A percentile compares a stretch with the other conserved stretches of the same genome.
Conservation (phyloP, 495 filamentous ascomycete species). For the Hyaloscypha hepaticicola region DNA sequence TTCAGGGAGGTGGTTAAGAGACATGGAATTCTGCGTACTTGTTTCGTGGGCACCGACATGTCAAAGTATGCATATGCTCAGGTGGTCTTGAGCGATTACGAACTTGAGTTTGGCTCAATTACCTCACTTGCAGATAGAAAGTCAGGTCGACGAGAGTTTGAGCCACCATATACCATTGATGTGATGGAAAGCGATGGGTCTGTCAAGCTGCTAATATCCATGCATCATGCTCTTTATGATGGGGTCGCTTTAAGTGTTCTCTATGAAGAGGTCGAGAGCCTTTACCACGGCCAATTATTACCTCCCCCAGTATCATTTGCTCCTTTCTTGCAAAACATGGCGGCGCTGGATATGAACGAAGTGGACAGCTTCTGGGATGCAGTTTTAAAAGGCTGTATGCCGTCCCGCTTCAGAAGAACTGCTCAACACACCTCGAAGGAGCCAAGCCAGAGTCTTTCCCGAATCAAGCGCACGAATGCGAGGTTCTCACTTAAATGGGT, state of each 20-base stretch:
- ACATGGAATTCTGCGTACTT: slow-evolving; percentile 61
- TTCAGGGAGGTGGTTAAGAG: slow-evolving; percentile 51
- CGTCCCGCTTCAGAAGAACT: slow-evolving; percentile 31
- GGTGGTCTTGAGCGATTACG: slow-evolving; percentile 43
- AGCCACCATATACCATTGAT: slow-evolving; percentile 36
- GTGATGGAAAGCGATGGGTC: slow-evolving; percentile 21
- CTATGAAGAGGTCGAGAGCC: slow-evolving; percentile 61
- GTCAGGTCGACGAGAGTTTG: background rate
- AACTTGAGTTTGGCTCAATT: slow-evolving; percentile 15
- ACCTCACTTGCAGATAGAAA: background rate
- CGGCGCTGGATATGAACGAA: slow-evolving; percentile 34
- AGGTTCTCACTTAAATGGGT: slow-evolving; percentile 43
- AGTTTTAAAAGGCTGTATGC: slow-evolving; percentile 49
- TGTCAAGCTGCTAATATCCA: slow-evolving; percentile 52
- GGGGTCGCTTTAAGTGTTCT: slow-evolving; percentile 65
- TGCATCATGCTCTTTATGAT: slow-evolving; percentile 84
- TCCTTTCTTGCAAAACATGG: slow-evolving; percentile 49
- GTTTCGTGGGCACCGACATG: slow-evolving; percentile 52
- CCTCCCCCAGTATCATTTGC: slow-evolving; percentile 44
- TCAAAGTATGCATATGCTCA: slow-evolving; percentile 55
- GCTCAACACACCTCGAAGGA: slow-evolving; percentile 9
- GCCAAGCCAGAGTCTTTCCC: background rate
- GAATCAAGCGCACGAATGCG: slow-evolving; percentile 18
- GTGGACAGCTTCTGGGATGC: slow-evolving; percentile 62
- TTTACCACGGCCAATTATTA: slow-evolving; percentile 45